Evolutionary conservation across 371 early-diverging fungal genomes (phyloP).

Genomic region (Mortierella sp.): DNA sequence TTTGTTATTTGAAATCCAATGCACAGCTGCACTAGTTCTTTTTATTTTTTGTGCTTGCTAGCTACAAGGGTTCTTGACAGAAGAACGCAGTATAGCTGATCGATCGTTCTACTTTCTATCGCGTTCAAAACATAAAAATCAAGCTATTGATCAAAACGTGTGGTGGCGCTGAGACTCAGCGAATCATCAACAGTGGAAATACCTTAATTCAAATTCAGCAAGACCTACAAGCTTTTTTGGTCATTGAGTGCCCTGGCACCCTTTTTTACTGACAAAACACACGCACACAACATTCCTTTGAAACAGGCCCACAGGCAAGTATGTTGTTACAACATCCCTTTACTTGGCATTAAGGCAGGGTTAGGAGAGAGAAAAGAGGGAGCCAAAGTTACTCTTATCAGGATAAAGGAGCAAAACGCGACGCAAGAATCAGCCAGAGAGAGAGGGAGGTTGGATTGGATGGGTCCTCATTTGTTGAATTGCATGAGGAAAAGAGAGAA

Average conservation of each 20-base stretch:
- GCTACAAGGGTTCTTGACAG: too few relatives aligned
- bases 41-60: background rate
- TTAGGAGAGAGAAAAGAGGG: too few relatives aligned
- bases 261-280: background rate
- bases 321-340: too few relatives aligned
- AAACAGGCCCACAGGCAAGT: too few relatives aligned
- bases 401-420: too few relatives aligned
- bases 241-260: background rate
- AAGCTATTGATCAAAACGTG: too few relatives aligned
- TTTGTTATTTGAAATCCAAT: background rate
- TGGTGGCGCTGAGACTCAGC: slow-evolving; percentile 8
- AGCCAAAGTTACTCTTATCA: too few relatives aligned
- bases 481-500: too few relatives aligned
- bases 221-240: background rate
- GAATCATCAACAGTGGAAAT: background rate
- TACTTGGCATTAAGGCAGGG: too few relatives aligned
- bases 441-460: background rate
- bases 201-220: slow-evolving; percentile 8
- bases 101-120: background rate
- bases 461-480: background rate
- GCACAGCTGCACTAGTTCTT: background rate
- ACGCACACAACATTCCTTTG: too few relatives aligned
- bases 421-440: too few relatives aligned
- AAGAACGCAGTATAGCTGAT: background rate
- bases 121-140: background rate